Evolutionary conservation across 805 yeast genomes (phyloP).

Genomic region (Blastobotrys terrestris): DNA sequence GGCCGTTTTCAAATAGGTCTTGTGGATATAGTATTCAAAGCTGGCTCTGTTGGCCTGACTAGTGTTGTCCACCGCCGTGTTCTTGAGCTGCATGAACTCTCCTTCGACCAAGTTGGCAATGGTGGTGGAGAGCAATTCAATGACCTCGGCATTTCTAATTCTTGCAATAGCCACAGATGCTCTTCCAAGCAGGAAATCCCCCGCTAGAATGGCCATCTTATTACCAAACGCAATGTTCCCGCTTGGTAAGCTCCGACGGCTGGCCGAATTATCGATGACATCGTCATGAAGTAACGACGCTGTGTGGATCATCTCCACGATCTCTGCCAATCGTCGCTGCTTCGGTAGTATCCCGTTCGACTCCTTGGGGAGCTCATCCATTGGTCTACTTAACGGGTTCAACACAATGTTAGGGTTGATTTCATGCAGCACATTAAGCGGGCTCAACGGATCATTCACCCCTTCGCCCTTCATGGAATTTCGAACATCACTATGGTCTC

Average conservation of each 20-base stretch:
- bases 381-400: slow-evolving; percentile 79
- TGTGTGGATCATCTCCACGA: slow-evolving; percentile 97
- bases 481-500: slow-evolving; percentile 35
- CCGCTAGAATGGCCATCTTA: slow-evolving; percentile 96
- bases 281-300: slow-evolving; percentile 95
- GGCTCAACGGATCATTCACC: slow-evolving; percentile 51
- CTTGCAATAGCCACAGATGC: slow-evolving; percentile 95
- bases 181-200: slow-evolving; percentile 90
- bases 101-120: slow-evolving; percentile 98
- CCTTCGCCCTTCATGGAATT: slow-evolving; percentile 25
- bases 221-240: slow-evolving; percentile 93
- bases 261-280: slow-evolving; percentile 82
- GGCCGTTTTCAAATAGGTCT: slow-evolving; percentile 93
- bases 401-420: slow-evolving; percentile 74
- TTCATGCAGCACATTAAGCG: slow-evolving; percentile 79
- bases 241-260: slow-evolving; percentile 83
- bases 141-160: slow-evolving; percentile 92
- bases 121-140: slow-evolving; percentile 89
- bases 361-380: slow-evolving; percentile 60
- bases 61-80: slow-evolving; percentile 60
- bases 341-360: slow-evolving; percentile 83
- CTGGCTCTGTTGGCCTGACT: slow-evolving; percentile 53
- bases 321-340: slow-evolving; percentile 92
- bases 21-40: slow-evolving; percentile 90
- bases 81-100: slow-evolving; percentile 96